Evolutionary conservation across 1,284 basidiomycete species (phyloP), one percentile per base, ranked within the genome.

Genomic region (Sparassis latifolia): DNA sequence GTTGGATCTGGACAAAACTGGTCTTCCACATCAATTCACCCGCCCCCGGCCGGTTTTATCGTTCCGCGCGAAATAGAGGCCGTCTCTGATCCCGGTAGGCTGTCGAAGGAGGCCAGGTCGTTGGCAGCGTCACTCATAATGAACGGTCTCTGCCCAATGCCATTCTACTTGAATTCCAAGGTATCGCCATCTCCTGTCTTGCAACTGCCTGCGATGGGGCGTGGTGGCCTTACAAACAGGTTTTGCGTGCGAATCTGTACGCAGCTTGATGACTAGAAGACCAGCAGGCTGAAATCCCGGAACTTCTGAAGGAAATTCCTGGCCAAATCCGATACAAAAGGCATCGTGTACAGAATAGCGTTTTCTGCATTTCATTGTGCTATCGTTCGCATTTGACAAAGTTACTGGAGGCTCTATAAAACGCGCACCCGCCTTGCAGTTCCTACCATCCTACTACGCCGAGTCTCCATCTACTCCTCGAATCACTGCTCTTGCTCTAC

Each of bases 231-330:
- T 43, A 42, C 10, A 31, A 44, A 4, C 35, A 55, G 31, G 35
- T 20, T 61, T 20, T 58, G 57, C 33, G 32, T 59, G 28, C 45
- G 42, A 3, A 47, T 58, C 35, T 42, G 52, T 5, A 58, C 58
- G 2, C 58, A 61, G 48, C 59, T 62, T 27, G 52, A 60, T 38
- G 53, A 62, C 46, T 56, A 60, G 45, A 44, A 43, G 27, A 55
- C 49, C 43, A 48, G 29, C 52, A 55, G 39, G 56, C 52, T 32
- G 44, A 47, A 3, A 47, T 58, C 10, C 42, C 51, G 5, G 42
- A 52, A 7, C 44, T 61, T 9, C 54, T 53, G 20, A 51, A 52
- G 32, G 7, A 47, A 20, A 53, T 20, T 50, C 29, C 20, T 59
- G 10, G 12, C 12, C 5, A 38, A 9, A 27, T 9, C 10, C 27